Base-by-base conservation (phyloP, 768 basidiomycete genomes). In the Austroboletus eburneus region DNA sequence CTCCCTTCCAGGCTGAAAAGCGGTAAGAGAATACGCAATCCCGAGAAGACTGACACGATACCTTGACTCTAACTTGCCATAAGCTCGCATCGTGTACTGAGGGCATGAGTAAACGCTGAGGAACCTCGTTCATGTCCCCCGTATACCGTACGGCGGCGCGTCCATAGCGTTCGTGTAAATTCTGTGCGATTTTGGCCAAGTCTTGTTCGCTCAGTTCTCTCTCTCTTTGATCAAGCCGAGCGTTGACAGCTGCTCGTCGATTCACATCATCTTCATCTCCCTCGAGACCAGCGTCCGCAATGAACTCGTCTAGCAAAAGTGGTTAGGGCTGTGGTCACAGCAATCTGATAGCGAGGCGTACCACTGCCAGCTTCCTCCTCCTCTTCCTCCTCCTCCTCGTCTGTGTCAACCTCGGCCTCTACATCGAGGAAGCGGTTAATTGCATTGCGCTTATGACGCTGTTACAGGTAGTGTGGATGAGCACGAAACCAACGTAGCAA, bases 51-150 rank as follows among this genome's bases (percentile, higher is more conserved):
- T 14, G 35, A 45, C 18, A 18, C 67, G 74, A 42, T 58, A 90
- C 92, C 80, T 91, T 91, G 55, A 94, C 92, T 57, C 89, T 77
- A 46, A 98, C 81, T 71, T 93, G 92, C 93, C 94, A 99, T 49
- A 99, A 70, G 63, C 82, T 93, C 10, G 95, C 88, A 64, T 99
- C 96, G 44, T 95, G 87, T 1, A 96, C 91, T 3, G 88, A 91
- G 17, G 96, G 96, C 93, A 99, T 97, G 17, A 98, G 75, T 45
- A 97, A 67, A 14, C 91, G 77, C 59, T 97, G 93, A 2, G 96
- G 94, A 21, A 96, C 82, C 53, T 90, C 86, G 54, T 91, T 95
- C 80, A 90, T 85, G 64, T 95, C 92, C 23, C 91, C 92, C 17
- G 87, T 83, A 59, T 91, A 95, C 35, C 84, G 82, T 42, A 80